phyloP scores from a whole-genome alignment of 2,329 filamentous ascomycete genomes.

The Penicillium rolfsii region DNA sequence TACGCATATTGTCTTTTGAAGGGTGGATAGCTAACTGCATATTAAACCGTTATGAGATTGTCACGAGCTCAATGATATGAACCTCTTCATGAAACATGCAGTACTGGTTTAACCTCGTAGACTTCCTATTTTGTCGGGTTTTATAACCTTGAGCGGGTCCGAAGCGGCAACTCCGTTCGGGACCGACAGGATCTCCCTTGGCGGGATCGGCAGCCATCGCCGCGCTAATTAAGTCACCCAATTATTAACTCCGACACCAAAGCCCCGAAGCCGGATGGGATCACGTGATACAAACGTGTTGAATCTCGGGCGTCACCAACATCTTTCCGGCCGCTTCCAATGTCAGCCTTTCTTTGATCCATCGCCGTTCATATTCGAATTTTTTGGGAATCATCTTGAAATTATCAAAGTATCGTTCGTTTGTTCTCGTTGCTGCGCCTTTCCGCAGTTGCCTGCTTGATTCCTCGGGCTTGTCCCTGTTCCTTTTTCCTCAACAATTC shows the following conservation, averaged over 20 bases:
- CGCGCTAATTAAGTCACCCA: conserved; percentile 1
- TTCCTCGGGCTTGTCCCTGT: conserved; percentile 27
- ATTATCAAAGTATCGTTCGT: background rate
- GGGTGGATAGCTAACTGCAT: background rate
- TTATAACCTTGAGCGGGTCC: background rate
- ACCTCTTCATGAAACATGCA: background rate
- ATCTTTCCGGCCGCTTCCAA: conserved; percentile 17
- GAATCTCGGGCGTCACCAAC: conserved; percentile 22
- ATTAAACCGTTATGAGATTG: background rate
- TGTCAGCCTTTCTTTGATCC: background rate
- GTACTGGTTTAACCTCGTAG: background rate
- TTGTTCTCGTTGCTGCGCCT: conserved; percentile 21
- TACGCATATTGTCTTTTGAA: background rate
- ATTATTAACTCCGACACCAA: conserved; percentile 26
- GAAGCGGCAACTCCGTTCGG: conserved; percentile 2
- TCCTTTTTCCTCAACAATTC: conserved; percentile 31
- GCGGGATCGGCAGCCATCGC: background rate
- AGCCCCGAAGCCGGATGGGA: conserved; percentile 23
- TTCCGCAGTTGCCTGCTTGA: conserved; percentile 27
- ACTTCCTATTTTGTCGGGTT: background rate
- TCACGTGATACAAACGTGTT: conserved; percentile 30
- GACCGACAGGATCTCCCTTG: background rate
- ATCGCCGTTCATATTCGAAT: background rate
- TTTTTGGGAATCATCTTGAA: conserved; percentile 9
- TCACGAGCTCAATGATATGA: background rate